Evolutionary conservation across 192 early-diverging fungal species (phyloP).

Genomic region (Chytriomyces hyalinus): DNA sequence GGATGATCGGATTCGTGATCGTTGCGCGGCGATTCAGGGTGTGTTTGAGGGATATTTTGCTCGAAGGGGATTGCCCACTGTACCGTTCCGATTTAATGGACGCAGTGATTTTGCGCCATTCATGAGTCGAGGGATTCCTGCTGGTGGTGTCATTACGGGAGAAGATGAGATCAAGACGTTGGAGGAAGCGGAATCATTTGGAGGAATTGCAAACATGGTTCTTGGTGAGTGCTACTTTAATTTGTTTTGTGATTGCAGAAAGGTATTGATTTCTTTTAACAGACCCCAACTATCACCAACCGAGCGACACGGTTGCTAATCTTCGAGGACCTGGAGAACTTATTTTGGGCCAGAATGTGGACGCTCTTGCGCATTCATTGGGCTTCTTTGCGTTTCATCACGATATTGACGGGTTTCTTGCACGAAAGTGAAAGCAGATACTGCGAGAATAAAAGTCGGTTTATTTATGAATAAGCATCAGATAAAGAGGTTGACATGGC

Average conservation of each 20-base stretch:
- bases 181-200: constrained; percentile 37
- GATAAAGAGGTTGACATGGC: too few species aligned
- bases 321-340: constrained; percentile 27
- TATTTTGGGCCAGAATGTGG: constrained; percentile 41
- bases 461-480: too few species aligned
- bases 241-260: not conserved
- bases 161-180: constrained; percentile 46
- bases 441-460: too few species aligned
- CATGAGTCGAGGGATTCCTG: constrained; percentile 41
- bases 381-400: constrained; percentile 27
- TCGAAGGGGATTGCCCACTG: constrained; percentile 17
- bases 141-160: constrained; percentile 50
- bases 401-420: constrained; percentile 27
- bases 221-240: constrained; percentile 28
- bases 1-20: constrained; percentile 3
- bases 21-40: constrained; percentile 18
- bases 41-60: constrained; percentile 44
- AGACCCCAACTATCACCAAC: constrained; percentile 42
- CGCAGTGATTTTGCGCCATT: constrained; percentile 48
- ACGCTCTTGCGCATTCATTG: constrained; percentile 34
- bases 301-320: constrained; percentile 25
- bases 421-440: too few species aligned
- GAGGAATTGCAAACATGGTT: constrained; percentile 40
- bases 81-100: constrained; percentile 42
- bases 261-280: not conserved